Conservation (phyloP, 1,284 basidiomycete species). For the Tylopilus orsonianus region DNA sequence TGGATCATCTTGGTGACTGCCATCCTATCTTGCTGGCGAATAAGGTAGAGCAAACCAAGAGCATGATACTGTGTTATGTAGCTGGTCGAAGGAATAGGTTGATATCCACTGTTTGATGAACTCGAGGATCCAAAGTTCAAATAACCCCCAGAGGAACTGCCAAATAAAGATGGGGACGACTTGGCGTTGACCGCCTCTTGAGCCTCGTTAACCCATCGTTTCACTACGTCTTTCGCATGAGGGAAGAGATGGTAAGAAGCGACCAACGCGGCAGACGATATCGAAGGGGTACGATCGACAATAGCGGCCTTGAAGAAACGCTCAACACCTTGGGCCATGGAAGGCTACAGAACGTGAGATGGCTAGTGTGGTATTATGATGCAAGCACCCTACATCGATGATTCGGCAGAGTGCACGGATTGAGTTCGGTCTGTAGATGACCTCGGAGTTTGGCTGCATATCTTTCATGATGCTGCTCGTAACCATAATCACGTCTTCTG, state of each 20-base stretch:
- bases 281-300: constrained; percentile 94
- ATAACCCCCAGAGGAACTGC: constrained; percentile 57
- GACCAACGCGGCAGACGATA: constrained; percentile 94
- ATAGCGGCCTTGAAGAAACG: constrained; percentile 99
- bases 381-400: constrained; percentile 81
- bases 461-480: constrained; percentile 99
- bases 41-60: constrained; percentile 90
- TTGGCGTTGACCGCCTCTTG: constrained; percentile 96
- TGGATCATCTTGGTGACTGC: constrained; percentile 99
- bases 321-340: constrained; percentile 98
- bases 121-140: constrained; percentile 65
- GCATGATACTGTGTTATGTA: constrained; percentile 98
- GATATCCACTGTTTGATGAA: constrained; percentile 61
- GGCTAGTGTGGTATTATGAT: constrained; percentile 6
- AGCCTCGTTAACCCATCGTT: constrained; percentile 98
- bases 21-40: constrained; percentile 98
- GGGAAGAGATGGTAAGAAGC: constrained; percentile 98
- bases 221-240: constrained; percentile 90
- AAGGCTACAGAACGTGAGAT: constrained; percentile 56
- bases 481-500: constrained; percentile 99
- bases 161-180: constrained; percentile 70
- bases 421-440: constrained; percentile 97
- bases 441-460: constrained; percentile 99
- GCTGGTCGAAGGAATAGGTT: constrained; percentile 83
- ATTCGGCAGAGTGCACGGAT: constrained; percentile 96